Evolutionary conservation across 257 asterid genomes (phyloP).

Genomic region (Verbascum thapsus): DNA sequence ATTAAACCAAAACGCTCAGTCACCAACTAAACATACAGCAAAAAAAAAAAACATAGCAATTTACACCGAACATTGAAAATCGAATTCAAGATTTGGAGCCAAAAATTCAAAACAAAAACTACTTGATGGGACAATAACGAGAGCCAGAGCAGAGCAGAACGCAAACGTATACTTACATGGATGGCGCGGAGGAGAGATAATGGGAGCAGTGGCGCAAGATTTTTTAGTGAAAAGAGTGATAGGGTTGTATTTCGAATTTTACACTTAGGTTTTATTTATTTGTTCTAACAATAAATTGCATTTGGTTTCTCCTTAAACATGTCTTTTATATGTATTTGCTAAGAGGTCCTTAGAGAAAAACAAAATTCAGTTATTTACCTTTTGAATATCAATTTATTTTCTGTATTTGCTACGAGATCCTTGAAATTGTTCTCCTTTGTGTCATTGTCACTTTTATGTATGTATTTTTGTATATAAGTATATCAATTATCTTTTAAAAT

Average conservation of each 20-base stretch:
- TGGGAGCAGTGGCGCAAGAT: constrained; percentile 4
- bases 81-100: constrained; percentile 12
- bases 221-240: constrained; percentile 9
- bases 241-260: constrained; percentile 34
- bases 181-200: constrained; percentile 12
- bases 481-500: too few relatives aligned
- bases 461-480: too few relatives aligned
- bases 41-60: background rate
- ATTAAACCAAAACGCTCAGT: background rate
- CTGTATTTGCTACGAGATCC: too few relatives aligned
- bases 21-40: background rate
- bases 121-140: background rate
- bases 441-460: too few relatives aligned
- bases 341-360: background rate
- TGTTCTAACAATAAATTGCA: background rate
- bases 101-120: background rate
- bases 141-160: background rate
- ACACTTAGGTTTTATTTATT: constrained; percentile 17
- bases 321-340: constrained; percentile 9
- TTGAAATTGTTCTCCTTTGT: too few relatives aligned
- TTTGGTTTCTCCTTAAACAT: background rate
- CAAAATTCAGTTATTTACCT: background rate
- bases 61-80: background rate
- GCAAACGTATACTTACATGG: constrained; percentile 13
- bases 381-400: too few relatives aligned